Base-by-base conservation (phyloP, 2,329 filamentous ascomycete genomes). In the Botrytis galanthina region DNA sequence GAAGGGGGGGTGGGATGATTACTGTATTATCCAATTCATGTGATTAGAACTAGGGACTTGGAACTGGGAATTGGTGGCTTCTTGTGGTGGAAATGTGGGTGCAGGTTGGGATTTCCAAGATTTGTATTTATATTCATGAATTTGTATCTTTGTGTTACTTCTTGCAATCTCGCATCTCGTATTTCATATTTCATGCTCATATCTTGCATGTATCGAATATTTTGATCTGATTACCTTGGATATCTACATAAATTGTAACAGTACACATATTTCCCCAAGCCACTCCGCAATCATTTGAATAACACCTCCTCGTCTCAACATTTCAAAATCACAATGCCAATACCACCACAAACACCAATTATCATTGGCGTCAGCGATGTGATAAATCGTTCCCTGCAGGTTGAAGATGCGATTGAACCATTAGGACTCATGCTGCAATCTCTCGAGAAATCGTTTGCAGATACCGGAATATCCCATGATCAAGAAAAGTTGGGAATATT, bases 351-450 rank as follows among this genome's bases (percentile, higher is more conserved):
- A 48, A 32, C 79, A 22, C 90, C 90, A 0, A 82, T 92, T 35
- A 86, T 92, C 42, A 84, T 92, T 68, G 90, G 89, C 44, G 87
- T 91, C 0, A 89, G 85, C 72, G 90, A 92, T 78, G 81, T 90
- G 75, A 86, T 87, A 74, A 91, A 92, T 78, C 85, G 85, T 67
- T 87, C 87, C 4, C 82, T 82, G 42, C 81, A 82, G 42, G 74
- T 86, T 7, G 81, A 85, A 74, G 84, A 89, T 79, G 88, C 88
- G 12, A 83, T 86, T 42, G 89, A 92, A 77, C 90, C 90, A 0
- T 83, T 87, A 3, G 81, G 86, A 35, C 81, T 92, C 8, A 92
- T 92, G 60, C 1, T 39, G 1, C 16, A 7, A 26, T 29, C 44
- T 20, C 29, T 68, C 0, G n/a, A 16, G 54, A 26, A 32, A 12